A percentile compares a stretch with the other conserved stretches of the same genome.
phyloP scores from a whole-genome alignment of 352 stramenopile species.

The Globisporangium radiosum region DNA sequence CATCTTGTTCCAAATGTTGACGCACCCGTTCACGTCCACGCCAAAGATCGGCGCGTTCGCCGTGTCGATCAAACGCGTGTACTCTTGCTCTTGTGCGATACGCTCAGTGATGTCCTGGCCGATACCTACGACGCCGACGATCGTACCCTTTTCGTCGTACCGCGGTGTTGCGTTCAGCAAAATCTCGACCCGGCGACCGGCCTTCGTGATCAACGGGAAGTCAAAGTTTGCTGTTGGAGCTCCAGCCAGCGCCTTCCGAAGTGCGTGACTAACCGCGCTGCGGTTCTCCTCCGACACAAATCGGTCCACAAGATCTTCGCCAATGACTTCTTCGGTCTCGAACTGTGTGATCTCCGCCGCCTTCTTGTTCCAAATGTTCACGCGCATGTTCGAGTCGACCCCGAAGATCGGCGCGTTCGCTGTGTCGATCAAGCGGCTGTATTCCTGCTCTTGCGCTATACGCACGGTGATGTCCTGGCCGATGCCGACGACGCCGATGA shows the following conservation, averaged over 20 bases:
- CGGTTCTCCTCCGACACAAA: slow-evolving; percentile 1
- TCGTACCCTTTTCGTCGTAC: slow-evolving; percentile 36
- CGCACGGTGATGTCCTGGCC: slow-evolving; percentile 58
- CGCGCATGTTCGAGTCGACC: slow-evolving; percentile 51
- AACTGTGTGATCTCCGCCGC: slow-evolving; percentile 81
- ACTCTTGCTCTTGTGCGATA: slow-evolving; percentile 54
- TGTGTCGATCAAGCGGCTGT: slow-evolving; percentile 54
- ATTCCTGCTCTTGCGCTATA: slow-evolving; percentile 55
- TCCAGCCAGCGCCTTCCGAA: slow-evolving; percentile 33
- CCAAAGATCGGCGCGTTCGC: slow-evolving; percentile 69
- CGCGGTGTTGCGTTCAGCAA: slow-evolving; percentile 67
- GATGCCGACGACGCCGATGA: slow-evolving; percentile 21
- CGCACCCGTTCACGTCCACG: slow-evolving; percentile 53
- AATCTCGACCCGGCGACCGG: slow-evolving; percentile 44
- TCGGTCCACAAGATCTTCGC: slow-evolving; percentile 47
- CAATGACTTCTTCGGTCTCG: slow-evolving; percentile 76
- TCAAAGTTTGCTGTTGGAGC: slow-evolving; percentile 78
- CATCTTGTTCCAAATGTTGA: slow-evolving; percentile 71
- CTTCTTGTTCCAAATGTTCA: slow-evolving; percentile 90
- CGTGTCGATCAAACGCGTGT: slow-evolving; percentile 59
- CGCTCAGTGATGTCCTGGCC: slow-evolving; percentile 62
- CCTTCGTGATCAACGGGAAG: slow-evolving; percentile 41
- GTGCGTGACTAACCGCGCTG: slow-evolving; percentile 39
- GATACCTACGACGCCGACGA: slow-evolving; percentile 77
- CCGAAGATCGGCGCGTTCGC: slow-evolving; percentile 67